Base-by-base conservation (phyloP, 768 basidiomycete species). In the Russula sp. region DNA sequence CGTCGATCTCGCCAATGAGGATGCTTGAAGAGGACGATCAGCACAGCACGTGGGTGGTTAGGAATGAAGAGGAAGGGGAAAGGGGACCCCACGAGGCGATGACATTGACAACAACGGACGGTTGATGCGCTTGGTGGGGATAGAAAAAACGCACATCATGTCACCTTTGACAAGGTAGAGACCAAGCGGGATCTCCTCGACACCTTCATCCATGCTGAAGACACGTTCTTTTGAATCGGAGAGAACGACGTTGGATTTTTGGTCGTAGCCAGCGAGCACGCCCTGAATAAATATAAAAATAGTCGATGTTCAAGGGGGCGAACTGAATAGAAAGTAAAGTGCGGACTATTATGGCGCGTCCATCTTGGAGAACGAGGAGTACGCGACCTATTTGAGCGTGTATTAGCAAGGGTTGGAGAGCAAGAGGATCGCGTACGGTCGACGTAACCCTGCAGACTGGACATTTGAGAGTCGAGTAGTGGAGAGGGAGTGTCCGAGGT, bases 161-260 rank as follows among this genome's bases (percentile, higher is more conserved):
- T 99, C 97, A 3, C 97, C 97, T 69, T 98, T 94, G 71, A 99
- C 93, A 70, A 99, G 86, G 74, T 99, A 98, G 48, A 98, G 79
- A 0, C 97, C 97, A 29, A 98, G 79, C 0, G 93, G 90, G 10
- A 94, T 85, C 78, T 98, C 94, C 74, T 98, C 92, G 32, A 97
- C 93, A 43, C 90, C 89, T 69, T 91, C 90, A 16, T 99, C 97
- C 56, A 83, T 75, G 70, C 88, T 90, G 73, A 90, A 98, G 38
- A 98, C 86, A 68, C 96, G 86, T 72, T 99, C 97, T 70, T 88
- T 92, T 60, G 87, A 90, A 71, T 95, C 91, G 14, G 95, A 88
- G 59, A 99, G 84, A 66, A 99, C 93, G 69, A 98, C 84, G 73
- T 98, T 98, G 36, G 93, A 93, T 74, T 92, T 93, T 74, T 93